Base-by-base conservation (phyloP, 371 early-diverging fungal species). In the Mucor sp. region DNA sequence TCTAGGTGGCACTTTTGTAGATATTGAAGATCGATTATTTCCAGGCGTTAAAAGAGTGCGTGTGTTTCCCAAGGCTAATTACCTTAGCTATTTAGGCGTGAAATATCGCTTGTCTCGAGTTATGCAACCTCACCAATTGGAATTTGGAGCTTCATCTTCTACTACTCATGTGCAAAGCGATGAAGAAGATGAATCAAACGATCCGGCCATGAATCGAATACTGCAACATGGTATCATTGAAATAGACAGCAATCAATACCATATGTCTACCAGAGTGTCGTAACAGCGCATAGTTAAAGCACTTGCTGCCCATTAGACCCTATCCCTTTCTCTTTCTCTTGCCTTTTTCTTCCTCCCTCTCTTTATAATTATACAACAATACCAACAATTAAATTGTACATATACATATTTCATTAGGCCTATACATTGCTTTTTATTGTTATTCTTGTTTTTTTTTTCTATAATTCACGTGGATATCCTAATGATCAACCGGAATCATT, bases 61-160 rank as follows among this genome's bases (percentile, higher is more conserved):
- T 37, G 79, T 77, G 17, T 82, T 82, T 61, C 82, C 82, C 48
- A 82, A 82, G 58, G 74, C 76, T 7, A 82, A 82, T 56, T 82
- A 82, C 61, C 66, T 82, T 9, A 74, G 75, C 50, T 82, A 79
- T 64, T 71, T 82, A 37, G 82, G 82, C 44, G 80, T 82, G 35
- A 82, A 82, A 55, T 82, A 82, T 62, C 76, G 82, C n/a, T 59
- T 82, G 47, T 79, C 78, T n/a, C 72, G 80, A 50, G 80, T 80
- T 50, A 78, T 82, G 79, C 80, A 82, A 37, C 79, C 83, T 19
- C 79, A 78, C 69, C 62, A 66, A 39, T 60, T 68, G 62, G 70
- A 70, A 58, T 61, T 69, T 55, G 55, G 48, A 23, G 64, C 64
- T 59, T 25, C 35, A 21, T 35, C 14, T 53, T 37, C 63, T 25